A percentile compares a stretch with the other conserved stretches of the same genome.
phyloP scores from a whole-genome alignment of 2,329 filamentous ascomycete species.

The Endothia cerciana region DNA sequence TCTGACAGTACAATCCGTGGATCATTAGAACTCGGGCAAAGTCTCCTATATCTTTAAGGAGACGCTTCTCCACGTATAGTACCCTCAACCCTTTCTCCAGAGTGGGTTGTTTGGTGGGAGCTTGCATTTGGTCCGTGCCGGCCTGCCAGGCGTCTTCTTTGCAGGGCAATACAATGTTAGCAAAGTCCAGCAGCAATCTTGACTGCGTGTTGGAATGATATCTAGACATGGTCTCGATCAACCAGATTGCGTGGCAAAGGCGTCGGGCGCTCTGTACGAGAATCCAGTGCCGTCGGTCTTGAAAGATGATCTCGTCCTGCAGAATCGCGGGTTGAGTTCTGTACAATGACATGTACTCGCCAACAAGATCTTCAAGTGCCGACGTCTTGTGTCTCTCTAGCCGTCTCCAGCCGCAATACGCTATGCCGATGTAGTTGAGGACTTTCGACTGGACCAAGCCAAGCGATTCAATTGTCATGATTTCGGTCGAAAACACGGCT shows the following conservation, averaged over 20 bases:
- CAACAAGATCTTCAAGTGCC: constrained; percentile 13
- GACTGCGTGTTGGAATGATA: constrained; percentile 17
- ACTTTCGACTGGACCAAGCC: constrained; percentile 17
- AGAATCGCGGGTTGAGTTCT: not conserved
- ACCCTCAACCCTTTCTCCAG: constrained; percentile 18
- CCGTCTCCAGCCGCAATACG: constrained; percentile 17
- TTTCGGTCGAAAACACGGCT: not conserved
- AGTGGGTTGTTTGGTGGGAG: constrained; percentile 8
- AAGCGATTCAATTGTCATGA: constrained; percentile 1
- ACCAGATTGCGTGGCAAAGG: constrained; percentile 22
- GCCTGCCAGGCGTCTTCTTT: constrained; percentile 18
- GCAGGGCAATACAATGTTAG: constrained; percentile 18
- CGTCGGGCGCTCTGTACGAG: constrained; percentile 16
- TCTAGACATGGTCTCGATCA: constrained; percentile 21
- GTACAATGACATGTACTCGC: constrained; percentile 13
- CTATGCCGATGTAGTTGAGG: constrained; percentile 22
- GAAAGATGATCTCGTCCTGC: not conserved
- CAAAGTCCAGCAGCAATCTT: constrained; percentile 9
- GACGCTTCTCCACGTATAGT: constrained; percentile 22
- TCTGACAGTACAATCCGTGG: constrained; percentile 22
- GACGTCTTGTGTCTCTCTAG: constrained; percentile 14
- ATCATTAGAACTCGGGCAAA: constrained; percentile 19
- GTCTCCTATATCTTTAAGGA: constrained; percentile 14
- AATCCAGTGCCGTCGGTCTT: constrained; percentile 3
- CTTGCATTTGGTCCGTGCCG: not conserved